Percentiles rank a stretch among this genome's conserved stretches.
Conservation (phyloP, 2,329 filamentous ascomycete species). For the Pseudocercospora cruenta region DNA sequence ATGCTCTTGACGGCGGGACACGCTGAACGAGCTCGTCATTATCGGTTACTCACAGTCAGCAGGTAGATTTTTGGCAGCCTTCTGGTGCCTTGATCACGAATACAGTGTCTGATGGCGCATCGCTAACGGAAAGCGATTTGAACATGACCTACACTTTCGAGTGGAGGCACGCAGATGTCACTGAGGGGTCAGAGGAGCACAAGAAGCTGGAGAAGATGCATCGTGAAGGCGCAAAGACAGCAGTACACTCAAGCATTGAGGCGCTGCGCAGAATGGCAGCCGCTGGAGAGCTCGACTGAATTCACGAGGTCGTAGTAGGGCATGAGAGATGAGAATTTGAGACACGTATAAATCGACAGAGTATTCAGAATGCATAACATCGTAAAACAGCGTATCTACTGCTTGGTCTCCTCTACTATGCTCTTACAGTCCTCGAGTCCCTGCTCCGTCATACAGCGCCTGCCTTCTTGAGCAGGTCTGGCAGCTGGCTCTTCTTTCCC, state of each 20-base stretch:
- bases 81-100: constrained; percentile 50
- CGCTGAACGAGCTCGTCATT: not conserved
- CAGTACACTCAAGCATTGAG: constrained; percentile 49
- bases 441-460: constrained; percentile 53
- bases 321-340: not conserved
- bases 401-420: not conserved
- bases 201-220: constrained; percentile 36
- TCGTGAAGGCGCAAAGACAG: constrained; percentile 42
- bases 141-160: constrained; percentile 55
- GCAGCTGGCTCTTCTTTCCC: constrained; percentile 66
- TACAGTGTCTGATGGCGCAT: constrained; percentile 46
- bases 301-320: not conserved
- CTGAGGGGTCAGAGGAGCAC: constrained; percentile 42
- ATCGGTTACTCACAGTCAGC: constrained; percentile 5
- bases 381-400: not conserved
- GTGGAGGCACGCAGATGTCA: constrained; percentile 42
- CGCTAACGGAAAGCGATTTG: constrained; percentile 40
- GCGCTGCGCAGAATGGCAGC: constrained; percentile 47
- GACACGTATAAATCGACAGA: constrained; percentile 13
- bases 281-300: constrained; percentile 32
- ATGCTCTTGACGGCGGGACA: not conserved
- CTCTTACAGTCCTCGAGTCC: not conserved
- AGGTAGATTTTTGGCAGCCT: constrained; percentile 53
- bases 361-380: not conserved
- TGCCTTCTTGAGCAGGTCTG: constrained; percentile 65